Base-by-base conservation (phyloP, 371 early-diverging fungal genomes). In the Syncephalastrum contaminatum region DNA sequence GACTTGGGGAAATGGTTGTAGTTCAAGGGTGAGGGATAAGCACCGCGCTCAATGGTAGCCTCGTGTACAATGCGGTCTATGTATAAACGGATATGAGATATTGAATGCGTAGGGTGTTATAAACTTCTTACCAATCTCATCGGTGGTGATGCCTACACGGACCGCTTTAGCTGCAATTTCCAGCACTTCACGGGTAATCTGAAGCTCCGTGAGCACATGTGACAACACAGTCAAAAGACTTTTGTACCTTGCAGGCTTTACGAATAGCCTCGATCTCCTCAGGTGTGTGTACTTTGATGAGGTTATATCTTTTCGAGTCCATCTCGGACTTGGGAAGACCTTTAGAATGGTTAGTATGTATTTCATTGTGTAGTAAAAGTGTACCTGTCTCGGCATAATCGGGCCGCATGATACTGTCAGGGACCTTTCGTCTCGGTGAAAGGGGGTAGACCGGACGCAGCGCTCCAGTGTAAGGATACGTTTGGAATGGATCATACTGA, bases 11-110 rank as follows among this genome's bases (percentile, higher is more conserved):
- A 96, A 18, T 87, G 81, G 67, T 89, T 82, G 78, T 97, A 96
- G 81, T 96, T 96, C 54, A 97, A 75, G 25, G 97, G 94, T 0
- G 96, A 96, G 27, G 98, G 98, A 69, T 98, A 98, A 6, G 86
- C 86, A 36, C 85, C 82, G 30, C 92, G 86, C 57, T 87, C 88
- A 54, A 98, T 84, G 24, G 87, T 88, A 22, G 91, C 95, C 57
- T 89, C 88, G 66, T 96, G 97, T 20, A 95, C 83, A 51, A 89
- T 83, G 22, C 86, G 67, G 72, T 98, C 95, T 63, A 30, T 4
- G 19, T 20, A 13, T 1, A 45, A 43, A 58, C 1, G 16, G 43
- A 48, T 22, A 18, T 48, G 0, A 14, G 2, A 15, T 27, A 8
- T 27, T 18, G 0, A 25, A 25, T 25, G 0, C 3, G 25, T 13